These are phyloP conservation scores for Aspergillus bombycis DNA, from an alignment of 2,329 filamentous ascomycete species.

Conservation along the genomic window DNA sequence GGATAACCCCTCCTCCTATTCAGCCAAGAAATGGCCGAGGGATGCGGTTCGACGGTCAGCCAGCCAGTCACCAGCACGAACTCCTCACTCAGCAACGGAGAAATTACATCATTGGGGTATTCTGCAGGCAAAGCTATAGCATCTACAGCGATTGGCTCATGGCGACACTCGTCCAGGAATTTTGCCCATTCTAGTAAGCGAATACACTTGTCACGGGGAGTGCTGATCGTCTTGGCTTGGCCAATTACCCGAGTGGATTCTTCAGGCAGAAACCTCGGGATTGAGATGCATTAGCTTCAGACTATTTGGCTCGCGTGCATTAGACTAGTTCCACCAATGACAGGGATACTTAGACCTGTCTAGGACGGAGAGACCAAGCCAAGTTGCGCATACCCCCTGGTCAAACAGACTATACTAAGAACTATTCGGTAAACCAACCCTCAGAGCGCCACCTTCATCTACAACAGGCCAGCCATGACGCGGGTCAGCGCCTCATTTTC, in stretches of 20 bases:
- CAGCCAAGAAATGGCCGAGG: neutral
- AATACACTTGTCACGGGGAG: neutral
- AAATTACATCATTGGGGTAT: neutral
- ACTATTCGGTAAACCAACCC: neutral
- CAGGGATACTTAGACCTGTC: neutral
- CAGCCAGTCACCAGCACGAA: neutral
- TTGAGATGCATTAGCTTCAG: neutral
- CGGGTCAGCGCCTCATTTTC: conserved; percentile 40
- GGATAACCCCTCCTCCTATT: neutral
- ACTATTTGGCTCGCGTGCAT: neutral
- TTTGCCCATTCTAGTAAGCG: neutral
- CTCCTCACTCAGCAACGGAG: neutral
- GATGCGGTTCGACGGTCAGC: neutral
- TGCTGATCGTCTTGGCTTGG: conserved; percentile 1
- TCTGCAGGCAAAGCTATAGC: neutral
- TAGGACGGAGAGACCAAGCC: neutral
- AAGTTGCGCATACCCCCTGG: neutral
- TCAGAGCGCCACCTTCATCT: neutral
- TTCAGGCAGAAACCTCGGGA: neutral
- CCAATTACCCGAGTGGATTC: neutral
- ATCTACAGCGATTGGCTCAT: neutral
- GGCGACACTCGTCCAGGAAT: neutral
- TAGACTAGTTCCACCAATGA: conserved; percentile 1
- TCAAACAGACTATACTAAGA: neutral
- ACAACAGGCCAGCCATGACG: conserved; percentile 39